These are phyloP conservation scores for Byssoonygena ceratinophila DNA, from an alignment of 2,329 filamentous ascomycete genomes.

Conservation along the genomic window DNA sequence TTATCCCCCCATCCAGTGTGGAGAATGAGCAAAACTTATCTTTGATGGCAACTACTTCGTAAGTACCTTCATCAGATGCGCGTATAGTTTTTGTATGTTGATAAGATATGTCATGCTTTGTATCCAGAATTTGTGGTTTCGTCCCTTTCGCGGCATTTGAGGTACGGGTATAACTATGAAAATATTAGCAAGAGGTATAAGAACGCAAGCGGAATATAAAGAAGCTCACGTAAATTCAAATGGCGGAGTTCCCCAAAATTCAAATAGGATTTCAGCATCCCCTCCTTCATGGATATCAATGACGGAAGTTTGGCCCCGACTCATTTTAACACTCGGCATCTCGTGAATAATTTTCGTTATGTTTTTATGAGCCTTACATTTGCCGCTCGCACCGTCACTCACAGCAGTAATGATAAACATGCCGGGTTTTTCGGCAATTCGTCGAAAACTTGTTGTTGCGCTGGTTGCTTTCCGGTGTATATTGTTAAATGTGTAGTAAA, in stretches of 20 bases:
- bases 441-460: slow-evolving; percentile 70
- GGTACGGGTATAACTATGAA: slow-evolving; percentile 63
- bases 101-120: slow-evolving; percentile 73
- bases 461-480: slow-evolving; percentile 63
- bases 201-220: slow-evolving; percentile 11
- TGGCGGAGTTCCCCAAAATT: slow-evolving; percentile 89
- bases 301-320: slow-evolving; percentile 65
- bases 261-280: slow-evolving; percentile 83
- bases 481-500: slow-evolving; percentile 82
- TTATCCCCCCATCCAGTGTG: slow-evolving; percentile 50
- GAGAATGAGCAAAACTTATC: slow-evolving; percentile 86
- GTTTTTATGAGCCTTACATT: slow-evolving; percentile 70
- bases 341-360: slow-evolving; percentile 79
- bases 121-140: slow-evolving; percentile 73
- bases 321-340: slow-evolving; percentile 82
- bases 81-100: slow-evolving; percentile 71
- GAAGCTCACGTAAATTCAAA: slow-evolving; percentile 73
- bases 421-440: slow-evolving; percentile 83
- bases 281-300: slow-evolving; percentile 96
- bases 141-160: slow-evolving; percentile 73
- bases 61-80: slow-evolving; percentile 88
- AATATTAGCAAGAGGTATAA: not conserved
- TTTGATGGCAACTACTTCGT: slow-evolving; percentile 94
- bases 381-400: slow-evolving; percentile 69
- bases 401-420: slow-evolving; percentile 78